Evolutionary conservation across 345 rosid species (phyloP).

Genomic region (Citrus sinensis): DVS_A1.0 CM039165.1:26213001-26213500

Average conservation of each 20-base stretch:
- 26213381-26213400: conserved; percentile 10
- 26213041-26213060: conserved; percentile 3
- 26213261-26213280: conserved; percentile 27
- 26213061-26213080: conserved; percentile 43
- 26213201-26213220: too few species aligned
- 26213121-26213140: not conserved
- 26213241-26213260: conserved; percentile 38
- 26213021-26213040: too few species aligned
- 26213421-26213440: too few species aligned
- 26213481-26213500: too few species aligned
- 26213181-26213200: too few species aligned
- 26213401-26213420: not conserved
- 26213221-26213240: conserved; percentile 16
- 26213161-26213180: too few species aligned
- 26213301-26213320: conserved; percentile 35
- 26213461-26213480: too few species aligned
- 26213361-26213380: conserved; percentile 26
- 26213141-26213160: not conserved
- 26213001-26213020: not conserved
- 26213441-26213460: too few species aligned
- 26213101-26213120: conserved; percentile 5
- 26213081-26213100: conserved; percentile 52
- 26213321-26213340: conserved; percentile 10
- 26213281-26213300: conserved; percentile 41
- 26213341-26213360: conserved; percentile 53